These are phyloP conservation scores for Nakazawaea ishiwadae DNA, from an alignment of 805 yeast genomes.

Conservation along the genomic window DNA sequence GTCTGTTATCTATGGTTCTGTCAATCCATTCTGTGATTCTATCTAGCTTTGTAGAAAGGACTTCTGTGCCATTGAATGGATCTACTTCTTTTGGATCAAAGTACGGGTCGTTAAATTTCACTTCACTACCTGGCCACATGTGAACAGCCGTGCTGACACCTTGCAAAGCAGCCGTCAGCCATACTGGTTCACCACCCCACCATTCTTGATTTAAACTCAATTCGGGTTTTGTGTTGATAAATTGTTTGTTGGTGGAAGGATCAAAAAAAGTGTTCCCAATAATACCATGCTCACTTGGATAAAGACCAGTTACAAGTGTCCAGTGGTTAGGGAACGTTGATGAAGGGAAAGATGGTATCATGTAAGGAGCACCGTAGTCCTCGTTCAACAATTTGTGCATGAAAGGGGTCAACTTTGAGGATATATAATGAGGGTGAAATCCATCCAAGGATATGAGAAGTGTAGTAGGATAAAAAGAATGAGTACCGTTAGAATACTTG, in stretches of 20 bases:
- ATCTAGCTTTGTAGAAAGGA: conserved; percentile 50
- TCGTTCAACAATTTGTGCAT: conserved; percentile 52
- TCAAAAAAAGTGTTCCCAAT: conserved; percentile 81
- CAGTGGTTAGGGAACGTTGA: conserved; percentile 91
- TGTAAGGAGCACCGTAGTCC: conserved; percentile 68
- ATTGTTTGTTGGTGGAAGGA: conserved; percentile 47
- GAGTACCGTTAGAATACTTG: conserved; percentile 55
- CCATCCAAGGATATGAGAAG: conserved; percentile 80
- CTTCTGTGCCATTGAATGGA: conserved; percentile 59
- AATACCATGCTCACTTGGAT: conserved; percentile 83
- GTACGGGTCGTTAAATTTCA: conserved; percentile 38
- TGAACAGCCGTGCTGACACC: conserved; percentile 71
- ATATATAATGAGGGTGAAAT: conserved; percentile 84
- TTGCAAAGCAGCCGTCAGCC: conserved; percentile 70
- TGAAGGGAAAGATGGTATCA: conserved; percentile 85
- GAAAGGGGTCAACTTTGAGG: conserved; percentile 61
- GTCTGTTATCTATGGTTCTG: conserved; percentile 45
- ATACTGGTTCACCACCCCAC: conserved; percentile 92
- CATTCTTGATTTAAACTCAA: conserved; percentile 50
- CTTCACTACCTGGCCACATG: conserved; percentile 97
- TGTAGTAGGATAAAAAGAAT: conserved; percentile 72
- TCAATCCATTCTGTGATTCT: conserved; percentile 69
- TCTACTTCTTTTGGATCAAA: conserved; percentile 53
- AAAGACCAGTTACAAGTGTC: conserved; percentile 82
- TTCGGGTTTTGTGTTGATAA: conserved; percentile 56